Percentiles rank a stretch among this genome's conserved stretches.
These are phyloP conservation scores for Pyrus hybrid DNA, from an alignment of 331 rosid genomes.

Conservation along the genomic window DNA sequence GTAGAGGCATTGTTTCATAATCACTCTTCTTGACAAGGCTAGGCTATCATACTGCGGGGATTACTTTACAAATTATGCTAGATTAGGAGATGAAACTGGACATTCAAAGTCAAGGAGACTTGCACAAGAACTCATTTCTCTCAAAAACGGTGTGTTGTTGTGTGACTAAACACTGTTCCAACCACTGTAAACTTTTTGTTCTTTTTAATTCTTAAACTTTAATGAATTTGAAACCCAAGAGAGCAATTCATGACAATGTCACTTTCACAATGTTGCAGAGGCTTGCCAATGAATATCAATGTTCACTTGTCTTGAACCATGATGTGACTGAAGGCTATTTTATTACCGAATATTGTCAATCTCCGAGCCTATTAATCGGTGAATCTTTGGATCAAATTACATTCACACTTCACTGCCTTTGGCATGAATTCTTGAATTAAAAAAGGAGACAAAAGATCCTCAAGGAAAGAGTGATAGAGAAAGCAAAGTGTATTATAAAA, in stretches of 20 bases:
- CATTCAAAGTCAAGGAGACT: not conserved
- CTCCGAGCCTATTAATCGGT: not conserved
- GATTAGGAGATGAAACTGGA: not conserved
- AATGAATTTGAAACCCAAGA: not conserved
- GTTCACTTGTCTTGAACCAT: not conserved
- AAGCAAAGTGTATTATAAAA: not conserved
- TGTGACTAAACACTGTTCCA: not conserved
- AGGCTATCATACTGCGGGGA: not conserved
- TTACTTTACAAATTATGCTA: not conserved
- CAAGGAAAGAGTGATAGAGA: not conserved
- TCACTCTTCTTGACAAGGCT: not conserved
- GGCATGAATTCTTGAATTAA: not conserved
- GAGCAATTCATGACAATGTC: not conserved
- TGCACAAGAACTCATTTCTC: not conserved
- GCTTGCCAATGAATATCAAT: not conserved
- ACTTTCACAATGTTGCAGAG: not conserved
- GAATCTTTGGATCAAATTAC: not conserved
- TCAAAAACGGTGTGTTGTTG: not conserved
- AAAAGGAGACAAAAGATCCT: not conserved
- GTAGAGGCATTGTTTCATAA: not conserved
- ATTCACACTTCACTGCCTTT: not conserved
- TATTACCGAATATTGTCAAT: not conserved
- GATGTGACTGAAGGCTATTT: not conserved
- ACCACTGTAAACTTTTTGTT: not conserved
- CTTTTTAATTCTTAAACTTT: not conserved